Evolutionary conservation across 371 early-diverging fungal species (phyloP).

Genomic region (Smittium culicis): DNA sequence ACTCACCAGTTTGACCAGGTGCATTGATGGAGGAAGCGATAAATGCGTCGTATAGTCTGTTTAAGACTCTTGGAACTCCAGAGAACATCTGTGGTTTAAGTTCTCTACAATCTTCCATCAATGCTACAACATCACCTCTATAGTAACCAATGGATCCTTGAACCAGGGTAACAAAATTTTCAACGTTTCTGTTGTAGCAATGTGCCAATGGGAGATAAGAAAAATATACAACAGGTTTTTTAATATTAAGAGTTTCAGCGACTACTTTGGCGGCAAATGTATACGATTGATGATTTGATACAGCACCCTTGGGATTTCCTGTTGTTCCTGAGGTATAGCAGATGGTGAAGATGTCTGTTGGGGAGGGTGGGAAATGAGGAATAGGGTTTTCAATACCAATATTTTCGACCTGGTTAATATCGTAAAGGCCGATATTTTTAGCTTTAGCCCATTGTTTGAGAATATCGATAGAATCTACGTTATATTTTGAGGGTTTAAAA

Average conservation of each 20-base stretch:
- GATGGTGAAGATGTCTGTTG: constrained; percentile 77
- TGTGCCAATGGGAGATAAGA: constrained; percentile 80
- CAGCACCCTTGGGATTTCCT: constrained; percentile 48
- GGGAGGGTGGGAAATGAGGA: constrained; percentile 35
- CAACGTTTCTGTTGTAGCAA: constrained; percentile 65
- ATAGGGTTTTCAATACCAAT: constrained; percentile 36
- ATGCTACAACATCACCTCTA: constrained; percentile 55
- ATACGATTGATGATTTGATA: constrained; percentile 29
- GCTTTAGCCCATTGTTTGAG: constrained; percentile 32
- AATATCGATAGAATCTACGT: constrained; percentile 23
- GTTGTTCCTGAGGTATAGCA: constrained; percentile 91
- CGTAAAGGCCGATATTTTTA: constrained; percentile 21
- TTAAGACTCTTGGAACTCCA: constrained; percentile 81
- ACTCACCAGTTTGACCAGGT: constrained; percentile 41
- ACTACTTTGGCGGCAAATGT: constrained; percentile 23
- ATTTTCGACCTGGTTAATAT: constrained; percentile 42
- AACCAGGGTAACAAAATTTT: constrained; percentile 32
- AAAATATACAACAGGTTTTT: constrained; percentile 32
- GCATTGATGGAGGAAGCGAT: constrained; percentile 47
- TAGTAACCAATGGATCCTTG: constrained; percentile 65
- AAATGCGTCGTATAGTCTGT: constrained; percentile 76
- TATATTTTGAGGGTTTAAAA: constrained; percentile 20
- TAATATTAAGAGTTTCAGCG: constrained; percentile 23
- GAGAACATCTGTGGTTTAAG: constrained; percentile 72
- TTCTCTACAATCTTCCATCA: constrained; percentile 66